Evolutionary conservation across 805 yeast species (phyloP), one percentile per base, ranked within the genome.

Genomic region (Candida khao-thaluensis): DNA sequence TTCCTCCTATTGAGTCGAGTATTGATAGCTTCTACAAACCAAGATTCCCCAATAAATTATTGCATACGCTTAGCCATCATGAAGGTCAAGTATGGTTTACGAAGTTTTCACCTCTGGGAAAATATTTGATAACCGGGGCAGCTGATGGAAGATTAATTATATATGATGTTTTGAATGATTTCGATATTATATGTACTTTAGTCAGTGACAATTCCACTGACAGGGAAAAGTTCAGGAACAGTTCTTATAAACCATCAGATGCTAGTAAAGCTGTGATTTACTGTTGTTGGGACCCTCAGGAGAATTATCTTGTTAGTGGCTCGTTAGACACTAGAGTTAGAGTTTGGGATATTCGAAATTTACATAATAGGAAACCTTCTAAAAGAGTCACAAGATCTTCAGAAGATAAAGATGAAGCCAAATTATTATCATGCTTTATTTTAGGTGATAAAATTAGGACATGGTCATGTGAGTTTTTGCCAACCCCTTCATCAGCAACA

Each of bases 81-180:
- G 58, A 64, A 1, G 79, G 82, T 53, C 95, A 90, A 57, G 91
- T 87, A 9, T 90, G 97, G 97, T 83, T 71, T 54, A 71, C 84
- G 10, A 76, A 76, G 41, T 89, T 86, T 54, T 82, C 93, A 5
- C 85, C 88, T 32, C 74, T 76, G 60, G 96, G 96, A 2, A 72
- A 71, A 45, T 79, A 68, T 47, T 63, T 90, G 27, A 95, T 87
- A n/a, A 76, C 90, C 0, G 84, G 90, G 0, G 79, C 93, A 6
- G 72, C 78, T 11, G 95, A 87, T 54, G 72, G 78, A 5, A 66
- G 72, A 17, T 69, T 86, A 25, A 62, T 78, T 22, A 68, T 89
- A 9, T 88, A 85, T 64, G 83, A 82, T 55, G 83, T 81, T 2
- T 54, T 62, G 3, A 66, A 79, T 30, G 52, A 57, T 33, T 70